Evolutionary conservation across 306 rosid species (phyloP), one percentile per base, ranked within the genome.

Genomic region (Fagus sylvatica): DNA sequence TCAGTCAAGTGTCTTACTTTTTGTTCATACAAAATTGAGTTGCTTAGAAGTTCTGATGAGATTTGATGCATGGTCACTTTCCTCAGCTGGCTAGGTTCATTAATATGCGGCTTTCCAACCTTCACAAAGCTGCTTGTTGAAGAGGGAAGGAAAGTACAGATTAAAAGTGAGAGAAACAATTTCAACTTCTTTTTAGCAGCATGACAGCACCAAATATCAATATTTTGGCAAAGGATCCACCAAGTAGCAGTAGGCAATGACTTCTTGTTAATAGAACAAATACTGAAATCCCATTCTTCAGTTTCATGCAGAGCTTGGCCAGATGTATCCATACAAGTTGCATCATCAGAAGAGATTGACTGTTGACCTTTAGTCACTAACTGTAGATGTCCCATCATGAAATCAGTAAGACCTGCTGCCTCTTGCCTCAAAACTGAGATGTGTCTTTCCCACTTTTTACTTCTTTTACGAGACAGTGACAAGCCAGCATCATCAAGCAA

Each of bases 131-230:
- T 85, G 81, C 79, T 85, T 78, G 80, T 64, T 69, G 71, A 85
- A 53, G 71, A 39, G 34, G 77, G 82, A 83, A 85, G 80, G 73
- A 93, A 88, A 60, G 91, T 76, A 57, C 19, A 81, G 9, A 92
- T 88, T 81, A 94, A 78, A 85, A 87, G 77, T 54, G 88, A 88
- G 76, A 88, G 85, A 80, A 90, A 92, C 79, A 60, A 83, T 74
- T 88, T 89, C 80, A 89, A 78, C 73, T 89, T 89, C 86, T 88
- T 90, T 84, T 88, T 88, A 69, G 93, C 69, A 76, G 92, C 93
- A 83, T 92, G 91, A 69, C 80, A 74, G 40, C 91, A 83, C 98
- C 98, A 94, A 83, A 86, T 75, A 83, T 91, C 93, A 82, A 92
- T 76, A 80, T 91, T 89, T 76, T 88, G 91, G 87, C 97, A 94